Percentiles rank a stretch among this genome's conserved stretches.
Evolutionary conservation across 2,329 filamentous ascomycete genomes (phyloP).

Genomic region (Diaporthe ampelina): DNA sequence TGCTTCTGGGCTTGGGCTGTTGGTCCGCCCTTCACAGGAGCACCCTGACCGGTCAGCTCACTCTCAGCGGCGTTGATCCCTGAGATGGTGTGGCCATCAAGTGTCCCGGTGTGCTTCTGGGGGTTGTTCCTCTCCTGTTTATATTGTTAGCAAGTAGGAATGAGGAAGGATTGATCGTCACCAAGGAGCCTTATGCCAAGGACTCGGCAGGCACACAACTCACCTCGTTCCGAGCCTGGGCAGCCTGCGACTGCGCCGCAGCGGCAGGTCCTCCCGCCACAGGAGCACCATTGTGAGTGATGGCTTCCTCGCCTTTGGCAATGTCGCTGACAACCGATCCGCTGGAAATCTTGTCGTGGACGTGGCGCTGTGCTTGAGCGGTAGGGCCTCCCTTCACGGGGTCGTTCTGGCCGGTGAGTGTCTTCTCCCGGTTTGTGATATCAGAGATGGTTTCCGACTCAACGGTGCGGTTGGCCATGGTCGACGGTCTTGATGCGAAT

Average conservation of each 20-base stretch:
- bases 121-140: background rate
- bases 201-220: background rate
- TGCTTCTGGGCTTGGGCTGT: conserved; percentile 58
- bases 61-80: conserved; percentile 57
- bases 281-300: conserved; percentile 50
- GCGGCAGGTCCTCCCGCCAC: conserved; percentile 53
- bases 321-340: conserved; percentile 54
- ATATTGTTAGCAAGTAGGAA: background rate
- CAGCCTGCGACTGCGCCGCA: conserved; percentile 49
- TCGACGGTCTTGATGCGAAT: conserved; percentile 26
- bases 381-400: conserved; percentile 55
- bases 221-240: conserved; percentile 9
- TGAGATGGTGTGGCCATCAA: conserved; percentile 52
- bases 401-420: conserved; percentile 52
- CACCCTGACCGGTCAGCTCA: conserved; percentile 51
- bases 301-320: conserved; percentile 54
- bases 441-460: conserved; percentile 53
- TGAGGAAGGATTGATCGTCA: background rate
- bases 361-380: conserved; percentile 55
- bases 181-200: background rate
- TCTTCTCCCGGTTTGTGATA: conserved; percentile 57
- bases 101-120: conserved; percentile 43
- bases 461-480: conserved; percentile 42
- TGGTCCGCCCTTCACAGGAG: conserved; percentile 54
- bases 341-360: conserved; percentile 47